phyloP scores from a whole-genome alignment of 805 yeast genomes.

The Saturnispora hagleri region DNA sequence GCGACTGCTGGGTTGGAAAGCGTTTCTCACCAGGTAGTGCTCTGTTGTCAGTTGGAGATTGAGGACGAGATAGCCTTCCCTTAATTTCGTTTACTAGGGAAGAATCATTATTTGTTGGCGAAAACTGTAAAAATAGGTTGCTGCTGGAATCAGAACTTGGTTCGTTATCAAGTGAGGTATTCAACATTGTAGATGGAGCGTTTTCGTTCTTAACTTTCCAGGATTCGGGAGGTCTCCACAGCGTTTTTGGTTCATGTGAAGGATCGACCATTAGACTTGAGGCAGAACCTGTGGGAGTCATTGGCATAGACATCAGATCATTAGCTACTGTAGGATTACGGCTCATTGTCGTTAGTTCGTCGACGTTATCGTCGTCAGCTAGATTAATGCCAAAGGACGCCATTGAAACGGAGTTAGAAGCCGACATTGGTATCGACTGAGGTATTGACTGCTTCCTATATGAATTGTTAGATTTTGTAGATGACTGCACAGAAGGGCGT shows the following conservation, averaged over 20 bases:
- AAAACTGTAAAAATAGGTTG: not conserved
- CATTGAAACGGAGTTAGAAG: constrained; percentile 10
- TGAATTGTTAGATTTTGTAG: not conserved
- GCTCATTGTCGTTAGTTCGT: not conserved
- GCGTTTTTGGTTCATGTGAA: constrained; percentile 9
- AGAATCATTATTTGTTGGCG: not conserved
- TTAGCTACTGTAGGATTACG: not conserved
- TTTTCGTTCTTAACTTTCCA: constrained; percentile 44
- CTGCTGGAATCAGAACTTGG: constrained; percentile 1
- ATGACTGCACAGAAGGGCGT: constrained; percentile 3
- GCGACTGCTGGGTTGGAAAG: not conserved
- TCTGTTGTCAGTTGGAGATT: constrained; percentile 1
- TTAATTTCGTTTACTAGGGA: not conserved
- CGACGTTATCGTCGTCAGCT: constrained; percentile 16
- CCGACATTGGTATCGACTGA: constrained; percentile 12
- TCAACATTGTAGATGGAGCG: constrained; percentile 5
- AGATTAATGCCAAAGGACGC: constrained; percentile 19
- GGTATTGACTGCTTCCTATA: not conserved
- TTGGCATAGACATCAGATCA: constrained; percentile 17
- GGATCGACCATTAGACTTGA: constrained; percentile 13
- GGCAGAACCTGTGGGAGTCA: constrained; percentile 13
- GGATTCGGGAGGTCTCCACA: constrained; percentile 51
- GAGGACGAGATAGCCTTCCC: constrained; percentile 8
- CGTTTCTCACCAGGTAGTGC: not conserved
- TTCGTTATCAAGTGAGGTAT: not conserved